phyloP scores from a whole-genome alignment of 257 asterid genomes.

The Jaltomata sinuosa region DNA sequence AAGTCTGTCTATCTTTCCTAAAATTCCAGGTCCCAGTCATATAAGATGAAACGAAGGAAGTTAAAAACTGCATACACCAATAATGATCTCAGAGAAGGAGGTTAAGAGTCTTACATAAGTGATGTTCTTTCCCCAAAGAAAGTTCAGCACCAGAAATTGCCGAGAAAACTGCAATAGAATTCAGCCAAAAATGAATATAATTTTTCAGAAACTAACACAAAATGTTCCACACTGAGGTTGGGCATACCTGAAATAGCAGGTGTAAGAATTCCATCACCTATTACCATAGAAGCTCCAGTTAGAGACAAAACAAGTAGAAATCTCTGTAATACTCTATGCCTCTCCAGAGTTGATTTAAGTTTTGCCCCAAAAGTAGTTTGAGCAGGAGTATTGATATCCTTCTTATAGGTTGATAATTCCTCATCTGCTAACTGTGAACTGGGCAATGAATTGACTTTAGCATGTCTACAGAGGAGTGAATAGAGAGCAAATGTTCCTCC shows the following conservation, averaged over 20 bases:
- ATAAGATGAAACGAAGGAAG: neutral
- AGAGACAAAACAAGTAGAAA: conserved; percentile 63
- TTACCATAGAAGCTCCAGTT: conserved; percentile 94
- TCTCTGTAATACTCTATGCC: conserved; percentile 57
- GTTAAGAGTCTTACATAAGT: conserved; percentile 49
- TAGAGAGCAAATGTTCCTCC: conserved; percentile 96
- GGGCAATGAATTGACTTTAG: conserved; percentile 63
- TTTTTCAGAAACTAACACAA: neutral
- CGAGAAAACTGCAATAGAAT: conserved; percentile 60
- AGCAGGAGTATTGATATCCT: conserved; percentile 38
- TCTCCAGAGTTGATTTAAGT: conserved; percentile 56
- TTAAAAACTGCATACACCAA: neutral
- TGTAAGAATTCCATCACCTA: conserved; percentile 88
- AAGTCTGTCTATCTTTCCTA: neutral
- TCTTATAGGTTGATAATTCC: conserved; percentile 58
- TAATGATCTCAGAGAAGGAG: neutral
- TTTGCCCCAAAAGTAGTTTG: conserved; percentile 49
- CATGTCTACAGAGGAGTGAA: conserved; percentile 75
- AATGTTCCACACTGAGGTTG: neutral
- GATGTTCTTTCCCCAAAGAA: conserved; percentile 68
- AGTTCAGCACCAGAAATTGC: conserved; percentile 90
- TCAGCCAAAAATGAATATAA: conserved; percentile 1
- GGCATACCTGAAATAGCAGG: conserved; percentile 76
- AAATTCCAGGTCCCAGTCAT: neutral
- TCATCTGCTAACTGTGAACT: conserved; percentile 75